Percentiles rank a stretch among this genome's conserved stretches.
Conservation (phyloP, 805 yeast genomes). For the Lipomyces orientalis region DNA sequence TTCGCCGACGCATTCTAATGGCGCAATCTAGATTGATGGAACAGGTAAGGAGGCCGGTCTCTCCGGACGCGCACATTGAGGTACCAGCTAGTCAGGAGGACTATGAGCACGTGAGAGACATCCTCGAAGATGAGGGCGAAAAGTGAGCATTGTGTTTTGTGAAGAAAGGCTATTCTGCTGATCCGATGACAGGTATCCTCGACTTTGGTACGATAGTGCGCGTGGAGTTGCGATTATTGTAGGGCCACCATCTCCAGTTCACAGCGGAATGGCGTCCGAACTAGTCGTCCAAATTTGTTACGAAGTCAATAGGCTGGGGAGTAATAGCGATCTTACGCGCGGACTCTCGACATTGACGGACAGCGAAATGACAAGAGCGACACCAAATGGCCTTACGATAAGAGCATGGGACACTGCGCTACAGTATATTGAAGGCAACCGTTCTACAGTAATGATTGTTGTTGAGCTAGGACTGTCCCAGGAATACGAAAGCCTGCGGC, state of each 20-base stretch:
- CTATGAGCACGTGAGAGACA: neutral
- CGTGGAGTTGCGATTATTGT: neutral
- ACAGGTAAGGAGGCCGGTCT: neutral
- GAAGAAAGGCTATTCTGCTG: neutral
- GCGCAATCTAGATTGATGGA: neutral
- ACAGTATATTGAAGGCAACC: neutral
- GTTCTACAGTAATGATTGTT: neutral
- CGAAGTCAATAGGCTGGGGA: neutral
- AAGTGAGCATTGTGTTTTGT: neutral
- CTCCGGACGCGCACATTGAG: neutral
- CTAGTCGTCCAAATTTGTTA: neutral
- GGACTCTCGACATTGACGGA: neutral
- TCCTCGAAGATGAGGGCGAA: neutral
- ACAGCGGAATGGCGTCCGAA: neutral
- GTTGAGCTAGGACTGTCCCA: neutral
- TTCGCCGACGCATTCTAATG: neutral
- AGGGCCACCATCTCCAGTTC: neutral
- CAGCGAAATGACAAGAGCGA: neutral
- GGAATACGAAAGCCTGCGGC: neutral
- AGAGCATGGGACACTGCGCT: neutral
- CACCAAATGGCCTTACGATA: neutral
- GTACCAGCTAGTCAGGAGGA: neutral
- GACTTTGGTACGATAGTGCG: constrained; percentile 1
- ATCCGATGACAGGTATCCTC: neutral
- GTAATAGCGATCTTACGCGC: neutral